A percentile compares a stretch with the other conserved stretches of the same genome.
phyloP scores from a whole-genome alignment of 176 grass and related monocot species.

The Avena sativa region DNA sequence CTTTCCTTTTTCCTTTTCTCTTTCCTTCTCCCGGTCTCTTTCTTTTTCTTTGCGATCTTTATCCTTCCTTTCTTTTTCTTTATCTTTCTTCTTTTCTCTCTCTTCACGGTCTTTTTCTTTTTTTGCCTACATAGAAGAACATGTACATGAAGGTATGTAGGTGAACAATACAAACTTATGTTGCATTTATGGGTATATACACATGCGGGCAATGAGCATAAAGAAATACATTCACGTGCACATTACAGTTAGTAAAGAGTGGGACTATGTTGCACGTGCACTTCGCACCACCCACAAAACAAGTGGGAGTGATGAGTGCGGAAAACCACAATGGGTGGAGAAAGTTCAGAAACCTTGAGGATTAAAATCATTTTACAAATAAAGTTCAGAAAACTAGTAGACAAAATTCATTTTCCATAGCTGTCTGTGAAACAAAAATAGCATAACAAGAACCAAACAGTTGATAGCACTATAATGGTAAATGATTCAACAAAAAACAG shows the following conservation, averaged over 20 bases:
- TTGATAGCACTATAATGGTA: neutral
- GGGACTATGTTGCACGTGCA: neutral
- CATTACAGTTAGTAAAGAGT: neutral
- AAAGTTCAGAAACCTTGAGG: constrained; percentile 1
- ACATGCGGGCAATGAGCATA: constrained; percentile 17
- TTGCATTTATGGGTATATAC: constrained; percentile 22
- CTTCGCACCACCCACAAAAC: neutral
- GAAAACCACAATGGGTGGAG: neutral
- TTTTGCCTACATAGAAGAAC: constrained; percentile 52
- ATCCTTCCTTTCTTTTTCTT: constrained; percentile 74
- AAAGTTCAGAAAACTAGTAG: neutral
- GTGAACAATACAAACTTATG: constrained; percentile 1
- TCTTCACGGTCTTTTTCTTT: constrained; percentile 75
- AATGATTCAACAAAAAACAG: neutral
- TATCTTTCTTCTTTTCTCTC: constrained; percentile 84
- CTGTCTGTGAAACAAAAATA: neutral
- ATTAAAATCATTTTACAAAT: neutral
- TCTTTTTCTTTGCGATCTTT: constrained; percentile 81
- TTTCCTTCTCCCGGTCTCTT: constrained; percentile 47
- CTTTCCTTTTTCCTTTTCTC: constrained; percentile 85
- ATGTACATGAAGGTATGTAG: neutral
- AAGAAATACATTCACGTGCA: neutral
- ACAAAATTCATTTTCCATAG: neutral
- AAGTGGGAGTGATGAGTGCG: neutral
- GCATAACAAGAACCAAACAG: neutral